Conservation (phyloP, 306 rosid genomes). For the Senna tora region DNA sequence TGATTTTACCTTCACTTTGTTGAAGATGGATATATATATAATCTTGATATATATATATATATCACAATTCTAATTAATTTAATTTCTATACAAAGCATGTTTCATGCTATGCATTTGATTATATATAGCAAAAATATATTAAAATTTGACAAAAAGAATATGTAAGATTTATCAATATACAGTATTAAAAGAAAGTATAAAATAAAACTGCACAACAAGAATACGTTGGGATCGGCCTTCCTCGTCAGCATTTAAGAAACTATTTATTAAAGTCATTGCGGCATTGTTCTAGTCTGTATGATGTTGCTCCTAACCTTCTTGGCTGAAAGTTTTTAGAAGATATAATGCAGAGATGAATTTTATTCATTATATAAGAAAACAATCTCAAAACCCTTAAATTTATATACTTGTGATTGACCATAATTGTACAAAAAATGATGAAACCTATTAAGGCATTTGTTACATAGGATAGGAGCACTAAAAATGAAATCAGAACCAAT, state of each 20-base stretch:
- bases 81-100: no score
- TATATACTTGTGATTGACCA: slow-evolving; percentile 13
- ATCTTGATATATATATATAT: no score
- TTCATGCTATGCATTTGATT: no score
- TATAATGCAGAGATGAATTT: slow-evolving; percentile 22
- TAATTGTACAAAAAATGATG: background rate
- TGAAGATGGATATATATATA: no score
- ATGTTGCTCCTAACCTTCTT: slow-evolving; percentile 63
- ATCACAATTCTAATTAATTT: no score
- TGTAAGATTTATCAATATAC: no score
- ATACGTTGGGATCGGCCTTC: slow-evolving; percentile 96
- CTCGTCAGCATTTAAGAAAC: slow-evolving; percentile 83
- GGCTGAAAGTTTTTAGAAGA: slow-evolving; percentile 51
- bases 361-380: background rate
- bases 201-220: no score
- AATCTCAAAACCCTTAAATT: slow-evolving; percentile 36
- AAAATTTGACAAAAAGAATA: no score
- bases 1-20: no score
- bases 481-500: slow-evolving; percentile 26
- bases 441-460: background rate
- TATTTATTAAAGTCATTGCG: slow-evolving; percentile 90
- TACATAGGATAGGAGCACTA: background rate
- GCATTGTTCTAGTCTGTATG: slow-evolving; percentile 65
- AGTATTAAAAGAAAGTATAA: no score
- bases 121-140: no score